Base-by-base conservation (phyloP, 1,284 basidiomycete species). In the Leccinum pallidistipes region DNA sequence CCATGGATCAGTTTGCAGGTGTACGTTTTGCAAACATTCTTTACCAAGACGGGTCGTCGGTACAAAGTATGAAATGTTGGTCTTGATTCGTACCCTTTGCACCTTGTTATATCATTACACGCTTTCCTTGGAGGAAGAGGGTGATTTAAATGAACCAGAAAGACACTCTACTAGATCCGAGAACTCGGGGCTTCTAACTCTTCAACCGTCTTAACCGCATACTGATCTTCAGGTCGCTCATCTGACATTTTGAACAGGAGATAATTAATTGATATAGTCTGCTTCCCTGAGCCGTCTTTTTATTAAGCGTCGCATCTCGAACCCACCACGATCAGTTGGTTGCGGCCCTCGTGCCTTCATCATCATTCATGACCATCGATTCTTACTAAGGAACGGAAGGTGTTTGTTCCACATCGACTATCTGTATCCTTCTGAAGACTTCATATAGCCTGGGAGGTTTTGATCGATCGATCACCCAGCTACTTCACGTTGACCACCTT, bases 21-120 rank as follows among this genome's bases (percentile, higher is more conserved):
- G 27, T 96, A 94, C 75, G 81, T 95, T 55, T 83, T 96, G 40
- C 94, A 95, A 76, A 95, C 92, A 24, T 96, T 95, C 87, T 96
- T 96, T 79, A 94, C 91, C 38, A 87, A 90, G 73, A 93, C 92
- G 6, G 92, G 91, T 45, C 84, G 91, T 74, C 81, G 86, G 69
- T 93, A 93, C 80, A 92, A 92, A 78, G 91, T 93, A 68, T 93
- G 85, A 56, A 69, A 62, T 47, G 45, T 47, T 47, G 29, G 49
- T 60, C 53, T 58, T 60, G 55, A 59, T 47, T 52, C 66, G 69
- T 61, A 60, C 58, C 36, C 53, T 43, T 52, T 63, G 69, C 67
- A 60, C 59, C 18, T 55, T 58, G 11, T 16, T 49, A 49, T 49
- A 24, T 49, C 12, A 51, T 29, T 27, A 27, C 27, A 0, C 21